Conservation (phyloP, 2,329 filamentous ascomycete species). For the Aspergillus luchuensis region DNA sequence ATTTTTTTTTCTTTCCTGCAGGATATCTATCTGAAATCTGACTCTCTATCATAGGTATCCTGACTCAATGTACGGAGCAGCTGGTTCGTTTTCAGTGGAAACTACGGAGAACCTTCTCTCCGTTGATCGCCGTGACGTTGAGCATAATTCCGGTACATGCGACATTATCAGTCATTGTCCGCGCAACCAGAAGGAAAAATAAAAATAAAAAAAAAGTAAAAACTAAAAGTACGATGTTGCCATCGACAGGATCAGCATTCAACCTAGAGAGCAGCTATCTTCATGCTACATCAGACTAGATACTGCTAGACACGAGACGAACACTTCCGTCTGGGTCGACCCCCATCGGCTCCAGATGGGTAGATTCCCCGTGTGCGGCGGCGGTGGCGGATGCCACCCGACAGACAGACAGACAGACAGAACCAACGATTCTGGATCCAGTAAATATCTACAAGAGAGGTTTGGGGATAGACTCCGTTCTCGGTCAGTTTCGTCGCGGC, state of each 20-base stretch:
- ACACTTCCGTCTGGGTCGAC: neutral
- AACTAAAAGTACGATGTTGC: neutral
- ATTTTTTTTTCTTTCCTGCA: neutral
- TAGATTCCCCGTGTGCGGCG: conserved; percentile 3
- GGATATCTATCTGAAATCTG: neutral
- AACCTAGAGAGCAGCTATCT: neutral
- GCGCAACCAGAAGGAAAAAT: neutral
- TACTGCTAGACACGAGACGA: neutral
- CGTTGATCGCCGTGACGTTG: neutral
- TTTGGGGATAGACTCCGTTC: conserved; percentile 1
- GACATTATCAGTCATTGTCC: neutral
- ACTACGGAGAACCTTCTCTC: neutral
- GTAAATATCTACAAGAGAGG: neutral
- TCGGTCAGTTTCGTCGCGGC: conserved; percentile 10
- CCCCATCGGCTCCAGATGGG: conserved; percentile 6
- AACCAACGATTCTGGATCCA: neutral
- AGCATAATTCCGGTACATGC: neutral
- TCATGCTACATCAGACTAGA: neutral
- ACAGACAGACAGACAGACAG: neutral
- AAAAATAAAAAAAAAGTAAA: too few relatives aligned
- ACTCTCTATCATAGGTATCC: too few relatives aligned
- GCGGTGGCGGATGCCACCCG: neutral
- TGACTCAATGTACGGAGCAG: too few relatives aligned
- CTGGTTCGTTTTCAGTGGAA: neutral
- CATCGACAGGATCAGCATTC: neutral